Evolutionary conservation across 1,284 basidiomycete species (phyloP), one percentile per base, ranked within the genome.

Genomic region (Coniophora puteana): DNA sequence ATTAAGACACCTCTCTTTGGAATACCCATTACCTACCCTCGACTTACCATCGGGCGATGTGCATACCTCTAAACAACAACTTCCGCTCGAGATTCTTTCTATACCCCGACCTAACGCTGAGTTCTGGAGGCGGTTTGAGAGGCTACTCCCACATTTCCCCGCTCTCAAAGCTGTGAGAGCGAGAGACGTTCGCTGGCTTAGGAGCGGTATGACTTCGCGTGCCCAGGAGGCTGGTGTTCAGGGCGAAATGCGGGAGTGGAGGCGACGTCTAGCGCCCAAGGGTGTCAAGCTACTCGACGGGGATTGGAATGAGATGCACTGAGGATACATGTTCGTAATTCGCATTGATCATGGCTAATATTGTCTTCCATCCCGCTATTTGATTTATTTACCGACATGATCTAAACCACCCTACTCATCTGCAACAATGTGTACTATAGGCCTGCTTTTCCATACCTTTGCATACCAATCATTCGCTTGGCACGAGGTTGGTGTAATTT

Each of bases 241-340:
- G 59, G 86, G 86, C 30, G 81, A 87, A 58, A 82, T 89, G 78
- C 65, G 69, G 46, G 72, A 78, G 39, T 89, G 86, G 86, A 68
- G 70, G 44, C 68, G 73, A 33, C 69, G 80, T 38, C 65, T 89
- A 26, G 64, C 62, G 11, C 67, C 76, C 44, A 66, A 71, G 47
- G 68, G 74, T 0, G 71, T 89, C 30, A 67, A 71, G 20, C 61
- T 89, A 25, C 59, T 89, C 37, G 85, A 89, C 53, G 68, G 72
- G 11, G 77, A 84, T 45, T 86, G 83, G 83, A 77, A 70, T 47
- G 72, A 72, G 45, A 58, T 61, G 37, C 63, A 62, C 23, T 65
- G 34, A 52, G 38, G 11, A 18, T 47, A 31, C 20, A 22, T 20
- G 27, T 36, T 40, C 38, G 30, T 22, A 30, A 38, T 18, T 14